Evolutionary conservation across 2,329 filamentous ascomycete species (phyloP), one percentile per base, ranked within the genome.

Genomic region (Diplodia intermedia): DNA sequence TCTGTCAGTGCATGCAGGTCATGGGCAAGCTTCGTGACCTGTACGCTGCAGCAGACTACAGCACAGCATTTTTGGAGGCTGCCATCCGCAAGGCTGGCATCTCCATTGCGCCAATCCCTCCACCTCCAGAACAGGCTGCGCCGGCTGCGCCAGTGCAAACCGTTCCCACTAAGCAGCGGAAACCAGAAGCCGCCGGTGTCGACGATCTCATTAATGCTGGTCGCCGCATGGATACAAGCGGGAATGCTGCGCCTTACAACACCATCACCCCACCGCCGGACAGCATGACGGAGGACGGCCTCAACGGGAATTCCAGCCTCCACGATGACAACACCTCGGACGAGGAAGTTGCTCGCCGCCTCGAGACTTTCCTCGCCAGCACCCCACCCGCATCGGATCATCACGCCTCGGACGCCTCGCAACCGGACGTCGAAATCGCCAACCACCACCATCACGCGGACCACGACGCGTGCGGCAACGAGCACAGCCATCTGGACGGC

Each of bases 21-120:
- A 91, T 97, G 84, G 90, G 93, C 77, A 90, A 90, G 71, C 85
- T 98, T 20, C 89, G 93, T 47, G 93, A 97, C 75, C 92, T 93
- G 36, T 97, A 98, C 75, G 90, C 93, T 0, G 93, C 94, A 0
- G 94, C 94, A n/a, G 94, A 97, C 78, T 97, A 95, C 74, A 93
- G 93, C n/a, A 94, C 92, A 0, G 92, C 92, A 2, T 97, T 97
- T 82, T 85, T 97, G n/a, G 92, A 97, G 76, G 93, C 93, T 1
- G 93, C 93, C 0, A 91, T 97, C 70, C 89, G 91, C 70, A 96
- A 97, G 81, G 92, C 92, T 9, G 89, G 91, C 68, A 93, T 95
- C 70, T 89, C 91, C 67, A 83, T 93, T 49, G 86, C 86, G 2
- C 80, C 84, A 69, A 69, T 77, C 38, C 74, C 2, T 53, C 70